Evolutionary conservation across 2,329 filamentous ascomycete genomes (phyloP).

Genomic region (Neopestalotiopsis sp.): DNA sequence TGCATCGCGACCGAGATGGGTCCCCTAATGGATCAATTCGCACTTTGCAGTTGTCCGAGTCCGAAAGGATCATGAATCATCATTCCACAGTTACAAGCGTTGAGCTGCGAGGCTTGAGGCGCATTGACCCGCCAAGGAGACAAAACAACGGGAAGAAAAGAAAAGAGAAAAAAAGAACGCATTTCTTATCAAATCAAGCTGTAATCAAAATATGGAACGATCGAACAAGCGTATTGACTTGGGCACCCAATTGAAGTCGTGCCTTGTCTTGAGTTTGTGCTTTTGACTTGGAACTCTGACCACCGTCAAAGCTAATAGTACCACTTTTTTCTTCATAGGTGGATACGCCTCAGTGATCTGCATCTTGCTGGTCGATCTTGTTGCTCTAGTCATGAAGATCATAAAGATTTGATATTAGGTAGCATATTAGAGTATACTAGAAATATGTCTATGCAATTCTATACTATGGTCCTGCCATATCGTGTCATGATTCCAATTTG

Average conservation of each 20-base stretch:
- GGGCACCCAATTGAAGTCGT: background rate
- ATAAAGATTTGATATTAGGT: background rate
- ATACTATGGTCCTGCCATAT: background rate
- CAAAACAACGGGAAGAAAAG: background rate
- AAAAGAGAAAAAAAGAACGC: background rate
- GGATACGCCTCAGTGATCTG: background rate
- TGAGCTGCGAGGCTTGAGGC: background rate
- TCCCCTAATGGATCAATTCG: background rate
- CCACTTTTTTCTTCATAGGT: background rate
- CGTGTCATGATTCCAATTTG: background rate
- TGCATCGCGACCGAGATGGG: background rate
- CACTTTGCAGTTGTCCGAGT: constrained; percentile 12
- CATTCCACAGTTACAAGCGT: constrained; percentile 13
- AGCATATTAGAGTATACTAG: background rate
- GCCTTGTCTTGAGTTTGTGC: background rate
- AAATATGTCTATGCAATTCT: background rate
- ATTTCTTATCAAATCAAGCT: background rate
- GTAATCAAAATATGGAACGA: background rate
- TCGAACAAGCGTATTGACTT: background rate
- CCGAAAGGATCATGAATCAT: constrained; percentile 21
- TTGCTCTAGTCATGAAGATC: background rate
- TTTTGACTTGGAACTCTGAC: background rate
- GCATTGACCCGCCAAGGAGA: constrained; percentile 15
- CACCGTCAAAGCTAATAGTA: background rate
- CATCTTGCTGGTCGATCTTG: background rate